These are phyloP conservation scores for Ammopiptanthus mongolicus DNA, from an alignment of 306 rosid genomes.

Conservation along the genomic window DNA sequence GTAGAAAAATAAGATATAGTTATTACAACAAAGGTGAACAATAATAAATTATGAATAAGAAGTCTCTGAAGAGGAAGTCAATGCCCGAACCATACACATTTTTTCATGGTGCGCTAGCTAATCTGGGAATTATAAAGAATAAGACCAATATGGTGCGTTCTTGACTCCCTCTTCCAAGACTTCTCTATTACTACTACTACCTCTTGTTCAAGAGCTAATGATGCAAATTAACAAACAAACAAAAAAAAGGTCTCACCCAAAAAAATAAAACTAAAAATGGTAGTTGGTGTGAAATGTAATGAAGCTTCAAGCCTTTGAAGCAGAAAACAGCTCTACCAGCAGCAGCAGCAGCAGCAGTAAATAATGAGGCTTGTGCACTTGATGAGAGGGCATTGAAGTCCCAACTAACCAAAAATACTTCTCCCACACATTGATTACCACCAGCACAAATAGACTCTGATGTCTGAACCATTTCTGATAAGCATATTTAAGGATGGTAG, in stretches of 20 bases:
- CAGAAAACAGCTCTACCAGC: constrained; percentile 36
- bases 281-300: constrained; percentile 69
- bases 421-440: constrained; percentile 55
- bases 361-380: constrained; percentile 46
- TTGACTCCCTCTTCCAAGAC: constrained; percentile 75
- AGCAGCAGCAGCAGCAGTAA: constrained; percentile 51
- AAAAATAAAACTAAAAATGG: not conserved
- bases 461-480: constrained; percentile 40
- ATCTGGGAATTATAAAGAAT: constrained; percentile 3
- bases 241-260: not conserved
- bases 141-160: constrained; percentile 81
- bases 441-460: constrained; percentile 24
- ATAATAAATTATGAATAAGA: constrained; percentile 15
- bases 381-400: constrained; percentile 71
- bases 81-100: constrained; percentile 95
- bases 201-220: not conserved
- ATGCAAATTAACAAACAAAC: not conserved
- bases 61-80: constrained; percentile 68
- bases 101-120: constrained; percentile 20
- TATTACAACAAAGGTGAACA: not conserved
- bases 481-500: constrained; percentile 42
- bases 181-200: not conserved
- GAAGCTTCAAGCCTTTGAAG: constrained; percentile 37
- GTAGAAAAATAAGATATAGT: not conserved
- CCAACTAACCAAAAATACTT: constrained; percentile 56